Percentiles rank a stretch among this genome's conserved stretches.
Evolutionary conservation across 768 basidiomycete genomes (phyloP).

Genomic region (Lactifluus pinguis): DNA sequence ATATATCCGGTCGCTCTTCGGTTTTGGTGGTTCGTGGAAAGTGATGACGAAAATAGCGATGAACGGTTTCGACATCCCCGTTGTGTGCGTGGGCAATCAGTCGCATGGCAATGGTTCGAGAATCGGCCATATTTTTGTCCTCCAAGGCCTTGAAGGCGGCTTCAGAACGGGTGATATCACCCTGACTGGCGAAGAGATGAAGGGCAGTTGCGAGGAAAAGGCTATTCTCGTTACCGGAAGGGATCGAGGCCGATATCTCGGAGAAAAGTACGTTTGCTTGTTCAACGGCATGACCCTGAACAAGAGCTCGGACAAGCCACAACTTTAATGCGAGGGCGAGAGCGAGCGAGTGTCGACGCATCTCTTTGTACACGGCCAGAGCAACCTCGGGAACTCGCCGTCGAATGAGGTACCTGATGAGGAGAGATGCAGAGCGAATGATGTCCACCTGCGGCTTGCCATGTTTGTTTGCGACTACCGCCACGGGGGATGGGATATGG

Average conservation of each 20-base stretch:
- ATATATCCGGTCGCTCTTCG: constrained; percentile 32
- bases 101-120: constrained; percentile 34
- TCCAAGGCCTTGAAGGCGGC: constrained; percentile 33
- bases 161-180: constrained; percentile 38
- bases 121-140: constrained; percentile 23
- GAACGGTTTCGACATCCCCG: constrained; percentile 34
- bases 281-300: constrained; percentile 23
- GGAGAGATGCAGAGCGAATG: constrained; percentile 1
- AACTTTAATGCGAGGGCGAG: not conserved
- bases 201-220: constrained; percentile 36
- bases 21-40: constrained; percentile 33
- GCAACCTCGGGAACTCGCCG: constrained; percentile 17
- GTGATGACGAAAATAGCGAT: constrained; percentile 44
- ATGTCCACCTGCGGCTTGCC: not conserved
- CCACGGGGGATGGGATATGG: constrained; percentile 5
- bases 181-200: constrained; percentile 43
- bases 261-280: constrained; percentile 39
- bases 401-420: constrained; percentile 10
- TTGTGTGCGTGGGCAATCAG: constrained; percentile 48
- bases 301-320: constrained; percentile 14
- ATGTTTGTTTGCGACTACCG: not conserved
- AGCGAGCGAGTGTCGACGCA: constrained; percentile 8
- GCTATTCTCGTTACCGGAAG: constrained; percentile 5
- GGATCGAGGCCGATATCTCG: constrained; percentile 22
- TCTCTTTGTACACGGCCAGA: constrained; percentile 13